Base-by-base conservation (phyloP, 2,329 filamentous ascomycete species). In the Fusarium palustre region DNA sequence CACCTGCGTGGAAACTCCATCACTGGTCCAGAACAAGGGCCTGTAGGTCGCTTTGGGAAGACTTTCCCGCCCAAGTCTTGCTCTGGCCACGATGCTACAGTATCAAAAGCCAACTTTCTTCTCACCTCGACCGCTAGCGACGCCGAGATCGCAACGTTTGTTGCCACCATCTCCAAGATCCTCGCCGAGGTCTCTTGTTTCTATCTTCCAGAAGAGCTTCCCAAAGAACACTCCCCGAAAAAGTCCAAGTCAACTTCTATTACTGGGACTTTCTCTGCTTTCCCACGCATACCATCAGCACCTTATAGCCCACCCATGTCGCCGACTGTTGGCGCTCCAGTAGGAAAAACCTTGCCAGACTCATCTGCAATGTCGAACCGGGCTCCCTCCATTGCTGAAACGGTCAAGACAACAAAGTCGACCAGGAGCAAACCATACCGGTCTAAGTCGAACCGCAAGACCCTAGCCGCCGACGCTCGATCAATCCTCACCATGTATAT, bases 91-190 rank as follows among this genome's bases (percentile, higher is more conserved):
- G 76, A 77, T 31, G 68, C 77, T 9, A 77, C 79, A 0, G 81
- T 86, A 28, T 82, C 84, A 1, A 84, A 84, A 58, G 86, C 85
- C 42, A 87, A 90, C 73, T 88, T 86, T 68, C 79, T 89, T 12
- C 80, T 90, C 25, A 84, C 86, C 0, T 86, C 85, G 4, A 82
- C 81, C 2, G 88, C 88, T 5, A 85, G 81, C 10, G 83, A 85
- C 16, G 73, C 79, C 5, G 87, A 90, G 68, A 84, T 88, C 34
- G 79, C 83, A 0, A 82, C 79, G 0, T 87, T 90, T 64, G 79
- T 90, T 31, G 81, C 82, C 0, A 81, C 82, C 0, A 84, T 90
- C 20, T 83, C 84, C 72, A 83, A 83, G 56, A 80, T 83, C 24
- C 71, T 76, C 12, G 70, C 68, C 7, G 72, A 73, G 6, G 57